phyloP scores from a whole-genome alignment of 805 yeast species.

The Clavispora carvajalis region DNA sequence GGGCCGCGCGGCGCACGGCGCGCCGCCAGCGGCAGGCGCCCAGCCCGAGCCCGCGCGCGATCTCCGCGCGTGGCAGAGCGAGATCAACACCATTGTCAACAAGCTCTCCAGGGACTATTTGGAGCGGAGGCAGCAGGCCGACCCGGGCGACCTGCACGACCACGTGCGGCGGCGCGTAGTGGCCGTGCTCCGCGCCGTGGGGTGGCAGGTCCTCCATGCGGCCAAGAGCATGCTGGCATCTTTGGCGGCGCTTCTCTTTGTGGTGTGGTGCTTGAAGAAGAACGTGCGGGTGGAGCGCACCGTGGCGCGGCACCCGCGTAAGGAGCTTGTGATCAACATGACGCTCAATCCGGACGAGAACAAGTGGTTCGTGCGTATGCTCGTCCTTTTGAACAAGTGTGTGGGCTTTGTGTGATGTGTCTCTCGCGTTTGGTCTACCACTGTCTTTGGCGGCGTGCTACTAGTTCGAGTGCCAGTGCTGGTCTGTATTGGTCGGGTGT shows the following conservation, averaged over 20 bases:
- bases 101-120: slow-evolving; percentile 38
- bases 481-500: too few relatives aligned
- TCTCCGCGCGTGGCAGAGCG: slow-evolving; percentile 49
- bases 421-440: too few relatives aligned
- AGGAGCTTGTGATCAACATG: slow-evolving; percentile 40
- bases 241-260: slow-evolving; percentile 31
- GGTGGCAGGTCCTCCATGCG: slow-evolving; percentile 22
- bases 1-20: too few relatives aligned
- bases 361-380: slow-evolving; percentile 39
- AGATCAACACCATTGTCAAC: slow-evolving; percentile 43
- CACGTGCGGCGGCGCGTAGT: slow-evolving; percentile 19
- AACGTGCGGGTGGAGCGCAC: slow-evolving; percentile 36
- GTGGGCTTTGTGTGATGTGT: slow-evolving; percentile 35
- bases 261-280: slow-evolving; percentile 38
- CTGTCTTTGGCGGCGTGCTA: too few relatives aligned
- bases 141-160: slow-evolving; percentile 7
- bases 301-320: slow-evolving; percentile 32
- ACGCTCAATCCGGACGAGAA: slow-evolving; percentile 34
- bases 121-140: slow-evolving; percentile 4
- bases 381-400: slow-evolving; percentile 32
- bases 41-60: slow-evolving; percentile 36
- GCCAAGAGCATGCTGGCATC: slow-evolving; percentile 33
- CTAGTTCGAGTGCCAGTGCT: too few relatives aligned
- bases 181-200: slow-evolving; percentile 22
- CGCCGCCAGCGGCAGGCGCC: too few relatives aligned